A percentile compares a stretch with the other conserved stretches of the same genome.
These are phyloP conservation scores for Babesia ovis DNA, from an alignment of 169 alveolate genomes.

Conservation along the genomic window DNA sequence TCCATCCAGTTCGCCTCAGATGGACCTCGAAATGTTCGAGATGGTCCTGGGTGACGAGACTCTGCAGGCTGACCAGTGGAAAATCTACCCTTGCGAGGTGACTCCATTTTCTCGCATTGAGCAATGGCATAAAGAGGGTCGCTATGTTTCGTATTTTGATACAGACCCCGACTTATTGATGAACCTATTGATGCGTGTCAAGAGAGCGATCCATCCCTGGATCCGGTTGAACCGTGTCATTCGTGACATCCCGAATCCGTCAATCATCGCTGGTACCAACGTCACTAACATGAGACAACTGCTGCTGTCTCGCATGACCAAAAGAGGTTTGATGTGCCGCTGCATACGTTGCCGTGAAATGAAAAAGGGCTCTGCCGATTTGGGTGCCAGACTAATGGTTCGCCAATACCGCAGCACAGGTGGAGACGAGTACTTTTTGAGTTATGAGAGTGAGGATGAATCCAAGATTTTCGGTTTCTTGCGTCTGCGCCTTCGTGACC, in stretches of 20 bases:
- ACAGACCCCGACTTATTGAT: constrained; percentile 76
- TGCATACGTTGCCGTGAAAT: constrained; percentile 93
- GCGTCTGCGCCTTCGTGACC: constrained; percentile 82
- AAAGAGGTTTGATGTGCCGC: constrained; percentile 82
- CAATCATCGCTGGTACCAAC: constrained; percentile 92
- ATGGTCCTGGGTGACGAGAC: constrained; percentile 79
- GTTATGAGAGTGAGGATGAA: constrained; percentile 72
- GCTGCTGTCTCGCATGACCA: constrained; percentile 77
- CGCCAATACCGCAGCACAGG: constrained; percentile 73
- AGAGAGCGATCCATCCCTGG: constrained; percentile 93
- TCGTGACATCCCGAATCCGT: constrained; percentile 92
- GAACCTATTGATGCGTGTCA: constrained; percentile 78
- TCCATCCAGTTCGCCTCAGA: constrained; percentile 82
- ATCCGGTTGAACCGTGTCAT: constrained; percentile 90
- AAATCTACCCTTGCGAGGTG: constrained; percentile 93
- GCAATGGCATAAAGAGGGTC: constrained; percentile 85
- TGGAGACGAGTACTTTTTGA: constrained; percentile 77
- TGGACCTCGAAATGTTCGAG: constrained; percentile 87
- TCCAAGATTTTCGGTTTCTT: constrained; percentile 82
- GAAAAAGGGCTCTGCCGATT: constrained; percentile 73
- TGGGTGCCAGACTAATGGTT: constrained; percentile 30
- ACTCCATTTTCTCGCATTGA: constrained; percentile 90
- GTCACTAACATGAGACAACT: constrained; percentile 90
- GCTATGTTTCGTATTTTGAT: constrained; percentile 88
- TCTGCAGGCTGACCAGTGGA: constrained; percentile 95